Evolutionary conservation across 2,329 filamentous ascomycete genomes (phyloP).

Genomic region (Ceratocystis cubensis): DNA sequence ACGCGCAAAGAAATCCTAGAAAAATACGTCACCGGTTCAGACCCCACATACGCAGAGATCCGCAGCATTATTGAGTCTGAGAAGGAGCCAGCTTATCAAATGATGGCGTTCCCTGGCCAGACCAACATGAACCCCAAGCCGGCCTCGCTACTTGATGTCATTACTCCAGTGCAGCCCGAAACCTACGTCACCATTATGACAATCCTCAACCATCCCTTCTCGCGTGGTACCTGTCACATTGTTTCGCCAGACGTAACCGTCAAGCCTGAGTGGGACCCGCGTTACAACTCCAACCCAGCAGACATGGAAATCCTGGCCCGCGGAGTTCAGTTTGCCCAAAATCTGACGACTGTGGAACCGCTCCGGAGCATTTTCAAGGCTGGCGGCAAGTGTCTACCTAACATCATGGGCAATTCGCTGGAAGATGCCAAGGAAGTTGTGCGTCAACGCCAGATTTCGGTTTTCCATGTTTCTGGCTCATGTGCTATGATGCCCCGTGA

Average conservation of each 20-base stretch:
- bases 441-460: slow-evolving; percentile 28
- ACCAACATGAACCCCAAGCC: slow-evolving; percentile 24
- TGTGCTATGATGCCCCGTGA: slow-evolving; percentile 37
- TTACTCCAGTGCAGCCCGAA: slow-evolving; percentile 27
- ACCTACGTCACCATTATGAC: slow-evolving; percentile 41
- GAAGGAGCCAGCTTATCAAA: slow-evolving; percentile 28
- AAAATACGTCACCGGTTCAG: slow-evolving; percentile 21
- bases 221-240: slow-evolving; percentile 48
- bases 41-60: slow-evolving; percentile 24
- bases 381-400: slow-evolving; percentile 26
- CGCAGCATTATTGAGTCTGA: slow-evolving; percentile 26
- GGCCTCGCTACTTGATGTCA: slow-evolving; percentile 25
- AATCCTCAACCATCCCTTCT: slow-evolving; percentile 49
- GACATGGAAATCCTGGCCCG: slow-evolving; percentile 42
- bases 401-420: slow-evolving; percentile 26
- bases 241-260: slow-evolving; percentile 31
- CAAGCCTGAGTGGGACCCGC: slow-evolving; percentile 41
- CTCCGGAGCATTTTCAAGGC: slow-evolving; percentile 33
- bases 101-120: slow-evolving; percentile 29
- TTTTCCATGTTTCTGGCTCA: slow-evolving; percentile 40
- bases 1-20: slow-evolving; percentile 25
- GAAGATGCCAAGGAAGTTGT: slow-evolving; percentile 31
- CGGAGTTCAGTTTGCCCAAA: slow-evolving; percentile 33
- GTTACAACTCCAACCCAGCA: slow-evolving; percentile 42
- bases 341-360: slow-evolving; percentile 29